These are phyloP conservation scores for Xylaria sp. DNA, from an alignment of 2,329 filamentous ascomycete genomes.

Conservation along the genomic window DNA sequence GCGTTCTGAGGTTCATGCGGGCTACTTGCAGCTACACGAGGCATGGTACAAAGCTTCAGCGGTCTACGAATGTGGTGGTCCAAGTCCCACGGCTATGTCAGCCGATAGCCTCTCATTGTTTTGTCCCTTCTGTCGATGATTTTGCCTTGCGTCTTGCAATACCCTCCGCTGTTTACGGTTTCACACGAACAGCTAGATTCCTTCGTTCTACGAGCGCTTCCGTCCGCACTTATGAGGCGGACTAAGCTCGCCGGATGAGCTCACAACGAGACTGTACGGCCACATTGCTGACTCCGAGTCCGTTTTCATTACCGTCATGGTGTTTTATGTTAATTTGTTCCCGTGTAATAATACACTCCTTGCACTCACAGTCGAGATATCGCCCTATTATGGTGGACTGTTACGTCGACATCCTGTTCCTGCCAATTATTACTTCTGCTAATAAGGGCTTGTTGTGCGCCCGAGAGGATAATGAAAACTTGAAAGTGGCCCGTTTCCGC, in stretches of 20 bases:
- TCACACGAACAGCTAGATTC: constrained; percentile 11
- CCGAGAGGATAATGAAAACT: constrained; percentile 4
- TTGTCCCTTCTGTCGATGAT: background rate
- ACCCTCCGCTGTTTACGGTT: constrained; percentile 1
- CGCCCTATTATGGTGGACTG: background rate
- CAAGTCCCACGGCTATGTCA: constrained; percentile 11
- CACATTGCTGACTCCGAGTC: background rate
- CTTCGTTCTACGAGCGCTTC: background rate
- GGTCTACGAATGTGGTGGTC: background rate
- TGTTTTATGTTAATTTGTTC: background rate
- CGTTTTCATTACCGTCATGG: background rate
- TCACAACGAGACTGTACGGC: constrained; percentile 10
- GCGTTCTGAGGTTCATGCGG: constrained; percentile 20
- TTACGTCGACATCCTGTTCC: background rate
- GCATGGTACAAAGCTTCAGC: constrained; percentile 12
- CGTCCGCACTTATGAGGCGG: constrained; percentile 1
- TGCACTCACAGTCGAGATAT: background rate
- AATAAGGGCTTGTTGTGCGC: background rate
- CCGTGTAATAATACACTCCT: constrained; percentile 10
- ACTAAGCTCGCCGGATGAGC: constrained; percentile 8
- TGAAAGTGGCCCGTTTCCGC: constrained; percentile 17
- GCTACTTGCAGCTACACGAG: constrained; percentile 1
- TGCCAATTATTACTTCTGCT: background rate
- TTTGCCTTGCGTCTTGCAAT: constrained; percentile 4
- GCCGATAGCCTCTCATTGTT: constrained; percentile 11